Evolutionary conservation across 2,329 filamentous ascomycete species (phyloP), one percentile per base, ranked within the genome.

Genomic region (Microcyclosporella mali): DNA sequence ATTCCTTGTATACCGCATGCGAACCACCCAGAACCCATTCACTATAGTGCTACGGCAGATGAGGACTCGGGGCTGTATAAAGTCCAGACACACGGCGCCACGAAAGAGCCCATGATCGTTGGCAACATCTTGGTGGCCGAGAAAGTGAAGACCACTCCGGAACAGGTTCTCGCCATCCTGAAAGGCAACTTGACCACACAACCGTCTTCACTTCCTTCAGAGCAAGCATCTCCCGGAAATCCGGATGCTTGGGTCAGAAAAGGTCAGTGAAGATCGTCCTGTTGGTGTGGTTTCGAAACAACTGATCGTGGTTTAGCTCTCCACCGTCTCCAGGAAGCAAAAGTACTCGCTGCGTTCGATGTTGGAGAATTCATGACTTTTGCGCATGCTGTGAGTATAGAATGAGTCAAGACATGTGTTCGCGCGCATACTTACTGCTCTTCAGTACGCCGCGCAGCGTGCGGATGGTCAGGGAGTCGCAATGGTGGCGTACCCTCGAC

Each of bases 341-440:
- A 41, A 7, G 14, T 48, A 3, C 19, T 51, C 6, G 35, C 44
- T 11, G 31, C 6, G 3, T 51, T 51, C 33, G 48, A 48, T 28
- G 45, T 51, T 10, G 45, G 39, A 21, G 42, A 51, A 28, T 51
- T 51, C 45, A 51, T 48, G 45, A 48, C 45, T 1, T 47, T 48
- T 31, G 36, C 41, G 12, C 35, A 44, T 35, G 41, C 21, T 25
- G 33, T 34, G 18, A 34, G 33, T 34, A 6, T 18, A 17, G 33
- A 34, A 34, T 17, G 16, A 14, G 16, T 15, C 14, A 34, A 6
- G 21, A 25, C 9, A 25, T 9, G 9, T 25, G 4, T 9, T 25
- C 21, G 21, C 4, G 4, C 4, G 21, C 21, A 25, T 6, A 25
- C 21, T 25, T 6, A 25, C 14, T 17, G 16, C 33, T 17, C 33